Conservation (phyloP, 257 asterid genomes). For the Handroanthus guayacan region DNA sequence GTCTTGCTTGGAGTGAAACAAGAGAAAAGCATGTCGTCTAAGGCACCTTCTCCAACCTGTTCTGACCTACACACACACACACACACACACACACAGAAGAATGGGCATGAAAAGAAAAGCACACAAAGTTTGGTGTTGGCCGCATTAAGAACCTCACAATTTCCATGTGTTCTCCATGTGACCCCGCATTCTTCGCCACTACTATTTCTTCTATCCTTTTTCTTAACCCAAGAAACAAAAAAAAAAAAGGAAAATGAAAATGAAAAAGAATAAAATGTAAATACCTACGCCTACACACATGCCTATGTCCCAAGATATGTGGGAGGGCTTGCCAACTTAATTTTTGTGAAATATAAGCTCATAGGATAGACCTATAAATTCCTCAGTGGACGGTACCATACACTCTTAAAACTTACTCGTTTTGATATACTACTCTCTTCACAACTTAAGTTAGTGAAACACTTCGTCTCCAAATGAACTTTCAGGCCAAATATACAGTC, state of each 20-base stretch:
- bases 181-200: conserved; percentile 22
- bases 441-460: too few species aligned
- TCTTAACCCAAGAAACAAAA: too few species aligned
- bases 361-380: too few species aligned
- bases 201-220: not conserved
- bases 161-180: conserved; percentile 40
- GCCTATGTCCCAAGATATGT: not conserved
- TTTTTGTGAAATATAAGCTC: too few species aligned
- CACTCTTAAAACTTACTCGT: too few species aligned
- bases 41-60: conserved; percentile 40
- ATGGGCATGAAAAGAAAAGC: not conserved
- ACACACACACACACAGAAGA: not conserved
- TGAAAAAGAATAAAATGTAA: not conserved
- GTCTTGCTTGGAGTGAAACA: conserved; percentile 53
- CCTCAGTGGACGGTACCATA: too few species aligned
- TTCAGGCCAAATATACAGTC: too few species aligned
- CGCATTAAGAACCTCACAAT: conserved; percentile 14
- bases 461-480: too few species aligned
- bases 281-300: not conserved
- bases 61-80: conserved; percentile 4
- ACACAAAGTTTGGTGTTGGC: conserved; percentile 23
- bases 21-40: conserved; percentile 53
- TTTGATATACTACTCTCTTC: too few species aligned
- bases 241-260: too few species aligned
- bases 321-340: not conserved